Base-by-base conservation (phyloP, 768 basidiomycete species). In the Rhodotorula sphaerocarpa region DNA sequence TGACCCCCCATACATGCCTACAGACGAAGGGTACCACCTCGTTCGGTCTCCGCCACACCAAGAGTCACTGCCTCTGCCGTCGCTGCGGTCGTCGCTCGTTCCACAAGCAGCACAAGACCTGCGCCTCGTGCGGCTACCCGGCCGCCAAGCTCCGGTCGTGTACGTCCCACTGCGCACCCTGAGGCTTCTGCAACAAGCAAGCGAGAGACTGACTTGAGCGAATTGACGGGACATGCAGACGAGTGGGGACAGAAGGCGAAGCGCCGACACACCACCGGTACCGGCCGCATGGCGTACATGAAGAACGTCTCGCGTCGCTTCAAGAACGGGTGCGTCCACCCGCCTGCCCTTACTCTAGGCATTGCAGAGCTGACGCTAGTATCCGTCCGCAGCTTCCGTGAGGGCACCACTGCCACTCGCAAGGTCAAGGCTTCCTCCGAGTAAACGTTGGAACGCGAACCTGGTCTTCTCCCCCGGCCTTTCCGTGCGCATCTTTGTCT, bases 201-300 rank as follows among this genome's bases (percentile, higher is more conserved):
- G 39, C 44, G 44, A n/a, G 14, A 21, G 27, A 11, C 27, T 27
- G 31, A 7, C 14, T 43, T 31, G 15, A 3, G 36, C 11, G n/a
- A n/a, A n/a, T n/a, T n/a, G n/a, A n/a, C 5, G n/a, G 43, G 7
- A 6, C 7, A 7, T 18, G 46, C 61, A 70, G 68, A 84, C 78
- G 87, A 96, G 79, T 97, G 95, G 95, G 90, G 91, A 70, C 82
- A 85, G 76, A 99, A 99, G 83, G 95, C 95, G 57, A 96, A 97
- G 85, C 86, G 95, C 79, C 86, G 93, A 84, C 95, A 93, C 86
- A 97, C 93, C 51, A 96, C 95, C 63, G 95, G 95, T 63, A 92
- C 93, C 70, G 93, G 93, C 70, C 82, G 92, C 74, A 95, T 95
- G 91, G 79, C 81, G 64, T 84, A 90, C 82, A 82, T 97, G 78